Percentiles rank a stretch among this genome's conserved stretches.
Conservation (phyloP, 129 eudicot genomes). For the Gnaphalium uliginosum region DNA sequence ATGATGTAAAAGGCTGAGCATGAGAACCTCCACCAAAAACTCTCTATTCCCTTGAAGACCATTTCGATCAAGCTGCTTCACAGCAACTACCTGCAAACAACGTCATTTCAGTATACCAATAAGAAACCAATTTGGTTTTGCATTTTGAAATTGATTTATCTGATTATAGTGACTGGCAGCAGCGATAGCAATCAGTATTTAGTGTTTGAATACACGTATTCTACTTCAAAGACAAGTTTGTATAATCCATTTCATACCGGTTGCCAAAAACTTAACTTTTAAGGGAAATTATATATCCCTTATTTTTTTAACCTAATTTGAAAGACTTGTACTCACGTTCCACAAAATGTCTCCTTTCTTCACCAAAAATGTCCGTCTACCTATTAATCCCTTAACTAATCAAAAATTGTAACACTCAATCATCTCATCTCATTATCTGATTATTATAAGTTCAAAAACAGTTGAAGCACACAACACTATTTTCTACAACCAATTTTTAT, state of each 20-base stretch:
- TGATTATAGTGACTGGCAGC: background rate
- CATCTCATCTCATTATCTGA: background rate
- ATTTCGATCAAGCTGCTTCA: slow-evolving; percentile 84
- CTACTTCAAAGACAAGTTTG: background rate
- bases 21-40: slow-evolving; percentile 90
- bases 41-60: slow-evolving; percentile 97
- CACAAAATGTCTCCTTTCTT: too few relatives aligned
- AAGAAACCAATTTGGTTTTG: background rate
- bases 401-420: too few relatives aligned
- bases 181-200: background rate
- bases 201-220: background rate
- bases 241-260: background rate
- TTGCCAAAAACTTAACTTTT: too few relatives aligned
- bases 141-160: background rate
- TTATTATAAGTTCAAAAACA: background rate
- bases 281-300: background rate
- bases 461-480: background rate
- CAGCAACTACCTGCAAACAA: slow-evolving; percentile 81
- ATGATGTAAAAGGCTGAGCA: slow-evolving; percentile 95
- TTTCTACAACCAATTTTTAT: background rate
- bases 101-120: slow-evolving; percentile 20
- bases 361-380: background rate
- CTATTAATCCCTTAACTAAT: background rate
- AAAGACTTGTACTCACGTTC: too few relatives aligned
- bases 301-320: too few relatives aligned